These are phyloP conservation scores for Paracorniculantispora psalliotae DNA, from an alignment of 2,329 filamentous ascomycete genomes.

Conservation along the genomic window DNA sequence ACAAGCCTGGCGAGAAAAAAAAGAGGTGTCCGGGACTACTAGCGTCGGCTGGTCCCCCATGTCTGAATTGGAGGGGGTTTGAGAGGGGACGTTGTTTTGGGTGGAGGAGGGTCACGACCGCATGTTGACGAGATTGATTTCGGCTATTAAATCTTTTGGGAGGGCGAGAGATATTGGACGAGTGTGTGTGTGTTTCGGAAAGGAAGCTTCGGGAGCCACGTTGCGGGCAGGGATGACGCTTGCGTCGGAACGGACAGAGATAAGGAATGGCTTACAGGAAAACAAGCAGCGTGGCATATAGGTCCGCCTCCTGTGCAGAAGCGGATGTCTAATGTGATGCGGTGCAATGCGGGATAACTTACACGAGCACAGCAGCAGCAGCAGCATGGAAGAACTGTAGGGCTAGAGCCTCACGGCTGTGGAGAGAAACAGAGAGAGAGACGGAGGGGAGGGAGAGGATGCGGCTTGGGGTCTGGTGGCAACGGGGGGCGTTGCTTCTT, in stretches of 20 bases:
- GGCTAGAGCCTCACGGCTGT: not conserved
- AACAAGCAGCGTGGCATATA: not conserved
- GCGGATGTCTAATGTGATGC: not conserved
- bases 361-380: too few species aligned
- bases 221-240: conserved; percentile 2
- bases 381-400: not conserved
- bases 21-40: conserved; percentile 7
- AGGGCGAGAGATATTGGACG: not conserved
- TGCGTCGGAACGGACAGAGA: not conserved
- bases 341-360: not conserved
- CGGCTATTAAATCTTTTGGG: not conserved
- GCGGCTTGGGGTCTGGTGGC: not conserved
- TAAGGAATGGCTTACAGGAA: not conserved
- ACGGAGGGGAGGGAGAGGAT: not conserved
- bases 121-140: not conserved
- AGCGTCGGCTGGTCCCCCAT: conserved; percentile 1
- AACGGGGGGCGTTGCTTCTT: not conserved
- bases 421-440: not conserved
- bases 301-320: not conserved
- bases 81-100: not conserved
- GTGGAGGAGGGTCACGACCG: too few species aligned
- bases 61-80: conserved; percentile 6
- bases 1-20: conserved; percentile 5
- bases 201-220: not conserved
- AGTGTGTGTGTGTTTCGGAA: not conserved